phyloP scores from a whole-genome alignment of 2,329 filamentous ascomycete species.

The Fusarium sp. region DNA sequence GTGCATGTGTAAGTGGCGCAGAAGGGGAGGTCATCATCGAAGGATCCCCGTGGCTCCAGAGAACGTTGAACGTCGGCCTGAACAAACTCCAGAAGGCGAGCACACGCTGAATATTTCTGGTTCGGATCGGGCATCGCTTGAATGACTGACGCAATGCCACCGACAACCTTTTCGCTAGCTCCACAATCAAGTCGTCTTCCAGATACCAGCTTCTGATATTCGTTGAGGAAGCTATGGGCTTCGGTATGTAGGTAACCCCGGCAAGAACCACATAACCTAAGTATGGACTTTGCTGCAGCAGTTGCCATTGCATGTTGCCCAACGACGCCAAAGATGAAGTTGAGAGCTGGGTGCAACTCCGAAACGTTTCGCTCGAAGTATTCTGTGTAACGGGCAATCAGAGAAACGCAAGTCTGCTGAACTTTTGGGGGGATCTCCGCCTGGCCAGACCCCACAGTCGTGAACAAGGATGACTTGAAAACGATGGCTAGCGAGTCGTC shows the following conservation, averaged over 20 bases:
- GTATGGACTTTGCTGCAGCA: slow-evolving; percentile 80
- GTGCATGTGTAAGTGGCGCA: slow-evolving; percentile 39
- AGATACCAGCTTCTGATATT: slow-evolving; percentile 75
- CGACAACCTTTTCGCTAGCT: slow-evolving; percentile 78
- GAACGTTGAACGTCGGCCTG: slow-evolving; percentile 62
- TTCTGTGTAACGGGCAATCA: slow-evolving; percentile 78
- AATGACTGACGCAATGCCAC: slow-evolving; percentile 79
- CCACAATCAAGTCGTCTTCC: slow-evolving; percentile 67
- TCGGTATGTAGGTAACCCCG: slow-evolving; percentile 75
- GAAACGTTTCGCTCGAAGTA: slow-evolving; percentile 79
- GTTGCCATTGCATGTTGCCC: slow-evolving; percentile 70
- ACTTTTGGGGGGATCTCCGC: slow-evolving; percentile 69
- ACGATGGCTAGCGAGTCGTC: slow-evolving; percentile 70
- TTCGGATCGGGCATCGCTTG: slow-evolving; percentile 74
- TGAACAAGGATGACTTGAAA: slow-evolving; percentile 70
- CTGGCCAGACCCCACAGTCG: slow-evolving; percentile 62
- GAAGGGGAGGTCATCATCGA: slow-evolving; percentile 36
- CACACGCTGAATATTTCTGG: slow-evolving; percentile 62
- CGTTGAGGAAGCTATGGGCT: slow-evolving; percentile 73
- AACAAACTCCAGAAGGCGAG: slow-evolving; percentile 58
- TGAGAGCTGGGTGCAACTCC: slow-evolving; percentile 76
- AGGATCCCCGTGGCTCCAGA: slow-evolving; percentile 32
- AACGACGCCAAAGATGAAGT: slow-evolving; percentile 78
- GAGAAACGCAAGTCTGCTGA: slow-evolving; percentile 74
- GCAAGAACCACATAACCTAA: slow-evolving; percentile 79